Evolutionary conservation across 78 protist genomes (phyloP), one percentile per base, ranked within the genome.

Genomic region (Thecamonas trahens): DNA sequence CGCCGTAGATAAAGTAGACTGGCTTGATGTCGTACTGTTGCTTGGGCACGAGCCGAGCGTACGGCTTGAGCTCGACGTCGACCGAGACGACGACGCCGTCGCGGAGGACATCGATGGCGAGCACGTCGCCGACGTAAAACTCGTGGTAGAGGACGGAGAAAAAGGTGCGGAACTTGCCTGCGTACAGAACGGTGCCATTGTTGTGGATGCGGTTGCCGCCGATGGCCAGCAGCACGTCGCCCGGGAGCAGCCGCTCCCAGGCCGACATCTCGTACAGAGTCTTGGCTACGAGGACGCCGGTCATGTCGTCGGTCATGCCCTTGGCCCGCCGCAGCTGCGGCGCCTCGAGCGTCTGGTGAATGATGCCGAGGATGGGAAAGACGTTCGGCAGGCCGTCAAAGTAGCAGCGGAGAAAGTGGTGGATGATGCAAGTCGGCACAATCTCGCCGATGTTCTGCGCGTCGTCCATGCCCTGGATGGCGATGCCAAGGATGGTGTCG

Each of bases 361-460:
- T 3, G 24, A 49, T 17, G 24, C 55, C 55, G 24, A 49, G 13
- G 55, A 18, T 24, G 24, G 28, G 18, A 11, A 49, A 11, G 55
- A 11, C 55, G 13, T 9, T 24, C 26, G 24, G 6, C 28, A 14
- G 7, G 28, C 55, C 13, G 18, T 7, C 28, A 3, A 3, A 14
- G 26, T 49, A 3, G 68, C 44, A 26, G 24, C 2, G 1, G 9
- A 67, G 39, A 38, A 67, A 67, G 61, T 4, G 11, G 47, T 11
- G 3, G 15, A 67, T 6, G 18, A 67, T 47, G 34, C 50, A 28
- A 14, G 0, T 0, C 14, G 72, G 72, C 32, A 67, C 32, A 14
- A 67, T n/a, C 62, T 50, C 50, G 15, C 61, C 72, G 14, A 67
- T 24, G 28, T 49, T 50, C 26, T 67, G 14, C 26, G 72, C 72